Conservation (phyloP, 495 filamentous ascomycete genomes). For the Xylaria nigripes region DNA sequence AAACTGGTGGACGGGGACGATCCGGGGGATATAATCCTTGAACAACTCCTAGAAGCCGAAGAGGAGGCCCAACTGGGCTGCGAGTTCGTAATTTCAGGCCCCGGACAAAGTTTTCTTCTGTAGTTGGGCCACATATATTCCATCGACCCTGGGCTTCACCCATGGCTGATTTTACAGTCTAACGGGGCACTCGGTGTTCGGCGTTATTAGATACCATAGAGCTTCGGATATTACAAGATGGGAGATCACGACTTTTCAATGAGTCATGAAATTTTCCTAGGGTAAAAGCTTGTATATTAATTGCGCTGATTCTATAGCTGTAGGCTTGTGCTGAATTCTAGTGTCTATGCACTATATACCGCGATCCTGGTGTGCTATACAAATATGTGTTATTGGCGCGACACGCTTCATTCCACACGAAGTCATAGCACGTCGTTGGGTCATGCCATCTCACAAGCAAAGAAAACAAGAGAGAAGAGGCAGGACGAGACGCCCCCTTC, state of each 20-base stretch:
- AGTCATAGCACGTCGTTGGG: no score
- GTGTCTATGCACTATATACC: no score
- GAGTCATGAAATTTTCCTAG: background rate
- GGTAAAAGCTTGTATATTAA: background rate
- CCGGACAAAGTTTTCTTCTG: constrained; percentile 37
- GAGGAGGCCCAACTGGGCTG: constrained; percentile 59
- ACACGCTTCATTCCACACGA: no score
- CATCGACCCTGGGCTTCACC: background rate
- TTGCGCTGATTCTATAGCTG: background rate
- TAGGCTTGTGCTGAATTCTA: background rate
- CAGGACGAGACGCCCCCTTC: background rate
- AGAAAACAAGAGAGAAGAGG: background rate
- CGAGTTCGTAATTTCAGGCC: constrained; percentile 60
- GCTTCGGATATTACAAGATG: background rate
- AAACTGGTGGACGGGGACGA: constrained; percentile 54
- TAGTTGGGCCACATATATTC: background rate
- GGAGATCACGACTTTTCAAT: background rate
- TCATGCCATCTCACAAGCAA: no score
- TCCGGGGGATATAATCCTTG: constrained; percentile 57
- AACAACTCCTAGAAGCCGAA: constrained; percentile 56
- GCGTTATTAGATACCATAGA: constrained; percentile 13
- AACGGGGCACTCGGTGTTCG: constrained; percentile 1
- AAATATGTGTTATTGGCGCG: no score
- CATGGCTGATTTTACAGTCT: background rate
- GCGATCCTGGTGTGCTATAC: no score